Evolutionary conservation across 352 stramenopile genomes (phyloP).

Genomic region (Phytopythium litorale): DNA sequence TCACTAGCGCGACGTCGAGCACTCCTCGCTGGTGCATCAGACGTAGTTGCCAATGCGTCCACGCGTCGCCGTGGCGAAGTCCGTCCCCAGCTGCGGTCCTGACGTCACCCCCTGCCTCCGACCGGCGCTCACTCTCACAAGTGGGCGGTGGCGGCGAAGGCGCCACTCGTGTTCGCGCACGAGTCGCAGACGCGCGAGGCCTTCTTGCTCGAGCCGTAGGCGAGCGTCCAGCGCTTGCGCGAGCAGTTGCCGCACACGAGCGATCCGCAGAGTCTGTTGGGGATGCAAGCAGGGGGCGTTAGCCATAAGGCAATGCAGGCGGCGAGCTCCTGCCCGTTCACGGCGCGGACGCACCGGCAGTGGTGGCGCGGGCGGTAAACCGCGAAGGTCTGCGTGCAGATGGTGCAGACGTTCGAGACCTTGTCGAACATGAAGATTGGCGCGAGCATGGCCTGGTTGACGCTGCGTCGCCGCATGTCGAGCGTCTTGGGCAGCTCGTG

Average conservation of each 20-base stretch:
- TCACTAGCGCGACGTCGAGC: not conserved
- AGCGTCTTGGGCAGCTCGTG: conserved; percentile 31
- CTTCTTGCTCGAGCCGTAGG: conserved; percentile 77
- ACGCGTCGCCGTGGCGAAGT: no score
- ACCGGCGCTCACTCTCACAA: conserved; percentile 8
- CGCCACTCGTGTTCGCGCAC: conserved; percentile 44
- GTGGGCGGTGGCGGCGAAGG: conserved; percentile 18
- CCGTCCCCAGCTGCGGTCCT: not conserved
- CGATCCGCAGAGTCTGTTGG: conserved; percentile 65
- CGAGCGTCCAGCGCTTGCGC: conserved; percentile 67
- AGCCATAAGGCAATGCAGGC: not conserved
- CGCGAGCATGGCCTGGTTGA: conserved; percentile 70
- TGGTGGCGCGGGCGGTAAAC: conserved; percentile 82
- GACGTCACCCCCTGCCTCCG: not conserved
- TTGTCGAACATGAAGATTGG: conserved; percentile 89
- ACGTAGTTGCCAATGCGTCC: not conserved
- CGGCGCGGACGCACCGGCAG: conserved; percentile 45
- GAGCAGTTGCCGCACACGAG: conserved; percentile 84
- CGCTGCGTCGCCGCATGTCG: conserved; percentile 57
- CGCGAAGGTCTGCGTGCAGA: conserved; percentile 78
- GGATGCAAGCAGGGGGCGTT: not conserved
- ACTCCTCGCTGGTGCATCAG: not conserved
- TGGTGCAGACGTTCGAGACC: conserved; percentile 81
- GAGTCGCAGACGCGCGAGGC: conserved; percentile 73
- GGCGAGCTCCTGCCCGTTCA: not conserved